Base-by-base conservation (phyloP, 2,329 filamentous ascomycete genomes). In the Mariannaea elegans region DNA sequence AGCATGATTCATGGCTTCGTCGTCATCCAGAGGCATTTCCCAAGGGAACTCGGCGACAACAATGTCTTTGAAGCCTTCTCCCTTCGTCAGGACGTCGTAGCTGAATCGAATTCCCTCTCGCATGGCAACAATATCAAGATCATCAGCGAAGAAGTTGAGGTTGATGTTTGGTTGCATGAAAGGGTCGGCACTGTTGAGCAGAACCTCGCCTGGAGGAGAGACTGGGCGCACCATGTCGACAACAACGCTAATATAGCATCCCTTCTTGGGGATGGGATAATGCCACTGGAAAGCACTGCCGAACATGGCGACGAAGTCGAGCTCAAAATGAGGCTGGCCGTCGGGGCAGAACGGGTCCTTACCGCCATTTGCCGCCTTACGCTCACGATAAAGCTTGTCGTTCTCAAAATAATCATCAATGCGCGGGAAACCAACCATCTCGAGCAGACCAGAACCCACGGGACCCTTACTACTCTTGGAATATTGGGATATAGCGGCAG, bases 251-350 rank as follows among this genome's bases (percentile, higher is more conserved):
- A 86, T 75, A 71, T 84, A 84, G 66, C 77, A 77, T 0, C 84
- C 85, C 19, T 66, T 47, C 3, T 71, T 68, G 4, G 79, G 78
- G 0, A 69, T 61, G 0, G 80, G 79, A 62, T 75, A 78, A 69
- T 82, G 80, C 79, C 79, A 82, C 69, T 82, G 80, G 72, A 82
- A 82, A 4, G 80, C 79, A 44, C 74, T 75, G 45, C 75, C 65
- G 69, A 88, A 89, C 77, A 88, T 81, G 51, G 78, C 76, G 12
- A 89, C 82, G 65, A 89, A 89, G 73, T 89, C 86, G 31, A 87
- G 78, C 72, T 87, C 84, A 63, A 87, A 87, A 63, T 87, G 84
- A 23, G 85, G 85, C 71, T 87, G 84, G 7, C 83, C 84, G 3
- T 73, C 77, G 0, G 84, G 84, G 2, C 80, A 80, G 66, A 87